A percentile compares a stretch with the other conserved stretches of the same genome.
Conservation (phyloP, 257 asterid genomes). For the Forsythia viridissima region DNA sequence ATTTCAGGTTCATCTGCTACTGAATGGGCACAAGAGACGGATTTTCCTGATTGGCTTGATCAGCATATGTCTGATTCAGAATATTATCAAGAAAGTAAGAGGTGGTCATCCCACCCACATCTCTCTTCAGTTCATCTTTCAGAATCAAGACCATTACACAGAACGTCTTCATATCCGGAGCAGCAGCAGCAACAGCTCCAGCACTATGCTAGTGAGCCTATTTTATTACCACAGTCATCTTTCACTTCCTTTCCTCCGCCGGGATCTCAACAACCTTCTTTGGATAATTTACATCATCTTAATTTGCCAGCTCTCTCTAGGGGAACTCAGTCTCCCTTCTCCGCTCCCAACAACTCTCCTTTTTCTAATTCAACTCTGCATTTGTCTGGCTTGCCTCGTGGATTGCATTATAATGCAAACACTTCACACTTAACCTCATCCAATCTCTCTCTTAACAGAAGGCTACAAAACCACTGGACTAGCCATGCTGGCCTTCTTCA, state of each 20-base stretch:
- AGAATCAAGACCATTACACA: conserved; percentile 35
- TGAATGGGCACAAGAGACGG: conserved; percentile 46
- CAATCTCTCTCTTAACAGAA: conserved; percentile 41
- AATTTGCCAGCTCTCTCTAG: conserved; percentile 29
- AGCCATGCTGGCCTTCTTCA: conserved; percentile 54
- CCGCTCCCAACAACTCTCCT: conserved; percentile 30
- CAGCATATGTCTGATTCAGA: conserved; percentile 41
- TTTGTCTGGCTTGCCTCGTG: conserved; percentile 52
- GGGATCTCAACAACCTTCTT: conserved; percentile 42
- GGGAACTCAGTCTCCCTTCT: conserved; percentile 30
- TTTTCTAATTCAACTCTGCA: conserved; percentile 39
- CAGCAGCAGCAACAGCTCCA: conserved; percentile 32
- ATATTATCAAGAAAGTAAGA: conserved; percentile 38
- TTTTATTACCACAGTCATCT: conserved; percentile 41
- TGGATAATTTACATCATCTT: conserved; percentile 26
- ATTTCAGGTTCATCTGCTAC: conserved; percentile 50
- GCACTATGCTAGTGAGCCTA: conserved; percentile 51
- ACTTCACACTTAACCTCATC: conserved; percentile 47
- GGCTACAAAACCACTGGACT: conserved; percentile 61
- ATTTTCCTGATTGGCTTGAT: conserved; percentile 42
- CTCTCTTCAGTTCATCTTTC: conserved; percentile 26
- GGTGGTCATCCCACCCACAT: conserved; percentile 51
- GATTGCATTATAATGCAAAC: conserved; percentile 52
- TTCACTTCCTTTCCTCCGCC: conserved; percentile 48
- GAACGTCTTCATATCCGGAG: conserved; percentile 48